A percentile compares a stretch with the other conserved stretches of the same genome.
Conservation (phyloP, 768 basidiomycete species). For the Hygrocybe punicea region DNA sequence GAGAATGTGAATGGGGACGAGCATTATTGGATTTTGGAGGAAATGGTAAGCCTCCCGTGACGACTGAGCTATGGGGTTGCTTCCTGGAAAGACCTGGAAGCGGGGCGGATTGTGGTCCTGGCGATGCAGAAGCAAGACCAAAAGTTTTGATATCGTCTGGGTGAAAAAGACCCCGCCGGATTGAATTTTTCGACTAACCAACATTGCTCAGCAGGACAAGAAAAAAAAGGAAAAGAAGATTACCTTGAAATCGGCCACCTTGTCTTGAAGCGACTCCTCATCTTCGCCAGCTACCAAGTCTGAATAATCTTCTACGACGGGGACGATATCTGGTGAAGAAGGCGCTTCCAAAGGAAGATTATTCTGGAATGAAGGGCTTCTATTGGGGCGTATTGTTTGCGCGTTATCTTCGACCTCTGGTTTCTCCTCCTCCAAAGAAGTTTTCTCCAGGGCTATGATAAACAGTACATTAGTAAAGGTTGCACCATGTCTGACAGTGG, state of each 20-base stretch:
- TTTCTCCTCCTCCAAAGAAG: slow-evolving; percentile 53
- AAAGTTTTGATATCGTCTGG: slow-evolving; percentile 85
- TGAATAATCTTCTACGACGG: slow-evolving; percentile 88
- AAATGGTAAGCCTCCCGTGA: slow-evolving; percentile 25
- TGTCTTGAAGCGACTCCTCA: slow-evolving; percentile 61
- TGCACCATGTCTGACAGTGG: neutral
- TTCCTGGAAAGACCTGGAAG: slow-evolving; percentile 54
- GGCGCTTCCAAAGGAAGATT: slow-evolving; percentile 55
- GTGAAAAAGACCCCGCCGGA: slow-evolving; percentile 76
- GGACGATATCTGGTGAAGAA: slow-evolving; percentile 57
- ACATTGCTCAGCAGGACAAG: neutral
- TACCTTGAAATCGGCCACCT: slow-evolving; percentile 84
- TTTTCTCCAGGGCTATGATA: slow-evolving; percentile 58
- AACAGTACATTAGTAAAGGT: neutral
- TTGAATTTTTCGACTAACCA: slow-evolving; percentile 62
- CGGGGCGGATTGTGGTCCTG: slow-evolving; percentile 67
- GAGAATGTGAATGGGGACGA: slow-evolving; percentile 42
- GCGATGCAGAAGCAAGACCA: slow-evolving; percentile 48
- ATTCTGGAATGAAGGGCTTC: slow-evolving; percentile 58
- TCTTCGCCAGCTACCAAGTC: slow-evolving; percentile 82
- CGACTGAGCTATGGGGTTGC: slow-evolving; percentile 50
- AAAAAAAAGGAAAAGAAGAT: slow-evolving; percentile 12
- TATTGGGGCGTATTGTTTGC: slow-evolving; percentile 72
- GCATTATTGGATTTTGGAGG: slow-evolving; percentile 22
- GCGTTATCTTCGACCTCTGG: slow-evolving; percentile 67